Base-by-base conservation (phyloP, 306 rosid genomes). In the Carpinus viminea region DNA sequence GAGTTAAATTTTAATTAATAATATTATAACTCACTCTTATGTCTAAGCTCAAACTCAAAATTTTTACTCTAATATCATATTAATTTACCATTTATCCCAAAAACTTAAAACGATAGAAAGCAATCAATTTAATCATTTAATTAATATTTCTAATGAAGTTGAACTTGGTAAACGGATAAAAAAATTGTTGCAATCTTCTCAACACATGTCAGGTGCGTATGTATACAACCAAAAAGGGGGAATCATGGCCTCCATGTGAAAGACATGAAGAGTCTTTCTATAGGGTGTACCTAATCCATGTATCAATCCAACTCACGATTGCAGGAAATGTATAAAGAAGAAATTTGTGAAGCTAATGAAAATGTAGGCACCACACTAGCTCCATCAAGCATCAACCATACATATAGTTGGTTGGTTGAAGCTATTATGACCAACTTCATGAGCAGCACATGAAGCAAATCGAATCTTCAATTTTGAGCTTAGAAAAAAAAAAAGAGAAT, bases 251-350 rank as follows among this genome's bases (percentile, higher is more conserved):
- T 56, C 57, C 77, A 68, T 57, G 78, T 73, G 74, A 56, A 60
- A 74, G 69, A 54, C 18, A 45, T 64, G 76, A 24, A 57, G 71
- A 71, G 69, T 45, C 66, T 31, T 55, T 53, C 8, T 69, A 46
- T 18, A 47, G 78, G 74, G 56, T 75, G 73, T 80, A 81, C 82
- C 87, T 84, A 84, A 84, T 76, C 80, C 84, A 45, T 20, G 68
- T 82, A 31, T 20, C 61, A 18, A 74, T 74, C 55, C 77, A 80
- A 66, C 61, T 36, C 85, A 72, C 53, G 38, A 78, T 54, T 75
- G 74, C 83, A 74, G 34, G 76, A 66, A 4, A 60, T 26, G 26
- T 24, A 60, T 24, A 60, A 24, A 10, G 10, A 62, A 31, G 45
- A 62, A 31, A 5, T 12, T 62, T 62, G 45, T 28, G 69, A 13